Evolutionary conservation across 2,329 filamentous ascomycete genomes (phyloP), one percentile per base, ranked within the genome.

Genomic region (Sphaerulina musiva): DNA sequence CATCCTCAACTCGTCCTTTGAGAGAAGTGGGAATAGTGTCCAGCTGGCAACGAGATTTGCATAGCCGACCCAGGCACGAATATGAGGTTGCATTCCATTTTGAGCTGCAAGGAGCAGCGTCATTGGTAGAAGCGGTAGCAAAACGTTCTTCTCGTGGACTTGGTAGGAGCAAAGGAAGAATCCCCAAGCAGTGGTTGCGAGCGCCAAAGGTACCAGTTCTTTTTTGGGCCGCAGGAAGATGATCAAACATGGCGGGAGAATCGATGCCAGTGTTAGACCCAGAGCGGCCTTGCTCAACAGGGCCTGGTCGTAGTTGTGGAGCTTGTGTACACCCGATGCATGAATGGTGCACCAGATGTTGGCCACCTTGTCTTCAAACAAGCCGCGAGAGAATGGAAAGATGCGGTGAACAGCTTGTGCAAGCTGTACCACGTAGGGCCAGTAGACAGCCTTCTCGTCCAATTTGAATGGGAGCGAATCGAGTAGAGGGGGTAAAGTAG

Each of bases 111-210:
- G 78, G 4, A 97, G 78, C 6, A 96, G 73, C 0, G 91, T 97
- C 87, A 95, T 95, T 0, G 93, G 93, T 69, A 97, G 81, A 45
- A 98, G 76, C 1, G 93, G 95, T 2, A 98, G 80, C 4, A 98
- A 77, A 0, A 95, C 89, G 61, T 91, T 96, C 79, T 98, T 98
- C 74, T 98, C 93, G 66, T 98, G 93, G 0, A 98, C 95, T 69
- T 98, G 93, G 70, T 95, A 98, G 64, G 89, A 95, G 74, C 95
- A 97, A 12, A 98, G 77, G 70, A 97, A 98, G 76, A 98, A 98
- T 0, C 87, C 92, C 93, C 93, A 98, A 1, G 91, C 87, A 0
- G 88, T 90, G 1, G 87, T 80, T 1, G 91, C 86, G 54, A 97
- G 82, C 0, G 88, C 88, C 36, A 88, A 79, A 1, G 90, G 90